A percentile compares a stretch with the other conserved stretches of the same genome.
These are phyloP conservation scores for Daedalea quercina DNA, from an alignment of 768 basidiomycete species.

Conservation along the genomic window DNA sequence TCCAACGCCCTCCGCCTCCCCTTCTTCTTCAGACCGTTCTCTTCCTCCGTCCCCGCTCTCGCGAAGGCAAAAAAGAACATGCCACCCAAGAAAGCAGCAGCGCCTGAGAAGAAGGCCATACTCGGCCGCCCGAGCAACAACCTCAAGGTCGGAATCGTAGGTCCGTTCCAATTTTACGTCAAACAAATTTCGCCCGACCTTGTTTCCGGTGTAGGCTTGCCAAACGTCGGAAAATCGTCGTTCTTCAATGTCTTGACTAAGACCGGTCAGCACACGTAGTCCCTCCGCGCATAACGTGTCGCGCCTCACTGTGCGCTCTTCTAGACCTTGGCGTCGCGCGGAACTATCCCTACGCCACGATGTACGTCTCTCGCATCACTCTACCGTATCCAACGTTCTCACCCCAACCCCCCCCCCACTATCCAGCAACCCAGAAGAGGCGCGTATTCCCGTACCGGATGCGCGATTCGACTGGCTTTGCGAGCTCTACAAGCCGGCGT, in stretches of 20 bases:
- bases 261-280: conserved; percentile 51
- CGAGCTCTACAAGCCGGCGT: conserved; percentile 82
- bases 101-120: conserved; percentile 74
- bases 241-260: conserved; percentile 97
- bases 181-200: conserved; percentile 5
- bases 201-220: conserved; percentile 51
- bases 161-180: conserved; percentile 42
- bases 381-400: background rate
- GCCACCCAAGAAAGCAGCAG: conserved; percentile 84
- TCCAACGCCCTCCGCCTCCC: background rate
- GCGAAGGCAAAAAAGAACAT: conserved; percentile 54
- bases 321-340: conserved; percentile 88
- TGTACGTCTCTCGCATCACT: conserved; percentile 37
- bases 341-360: conserved; percentile 95
- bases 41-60: conserved; percentile 8
- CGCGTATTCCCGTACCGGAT: conserved; percentile 95
- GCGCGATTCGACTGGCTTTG: conserved; percentile 92
- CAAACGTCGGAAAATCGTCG: conserved; percentile 98
- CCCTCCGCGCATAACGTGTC: background rate
- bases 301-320: background rate
- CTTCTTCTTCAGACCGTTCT: conserved; percentile 6
- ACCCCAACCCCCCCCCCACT: background rate
- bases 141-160: conserved; percentile 98
- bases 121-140: conserved; percentile 95
- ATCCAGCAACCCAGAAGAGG: conserved; percentile 39